These are phyloP conservation scores for Picea sitchensis DNA, from an alignment of 75 land plant species.

Conservation along the genomic window DNA sequence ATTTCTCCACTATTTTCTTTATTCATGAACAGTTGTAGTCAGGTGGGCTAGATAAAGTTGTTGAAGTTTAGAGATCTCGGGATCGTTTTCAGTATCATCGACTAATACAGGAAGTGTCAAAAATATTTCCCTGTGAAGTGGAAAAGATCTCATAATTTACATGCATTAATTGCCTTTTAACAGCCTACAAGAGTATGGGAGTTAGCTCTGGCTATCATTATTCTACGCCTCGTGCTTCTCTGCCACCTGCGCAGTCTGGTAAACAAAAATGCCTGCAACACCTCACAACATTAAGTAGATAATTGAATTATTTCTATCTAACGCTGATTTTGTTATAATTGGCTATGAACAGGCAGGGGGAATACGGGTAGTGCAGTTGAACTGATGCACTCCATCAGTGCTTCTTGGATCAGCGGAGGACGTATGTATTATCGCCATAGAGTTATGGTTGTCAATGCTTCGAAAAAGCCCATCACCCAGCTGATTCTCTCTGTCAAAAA, in stretches of 20 bases:
- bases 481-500: constrained; percentile 44
- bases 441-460: constrained; percentile 49
- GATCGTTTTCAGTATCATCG: too few relatives aligned
- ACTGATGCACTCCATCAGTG: constrained; percentile 43
- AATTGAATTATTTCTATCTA: too few relatives aligned
- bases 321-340: background rate
- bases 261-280: background rate
- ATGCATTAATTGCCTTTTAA: background rate
- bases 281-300: too few relatives aligned
- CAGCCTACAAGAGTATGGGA: background rate
- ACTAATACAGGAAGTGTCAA: too few relatives aligned
- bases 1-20: too few relatives aligned
- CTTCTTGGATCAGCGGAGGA: constrained; percentile 39
- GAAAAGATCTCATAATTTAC: background rate
- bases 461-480: constrained; percentile 35
- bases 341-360: background rate
- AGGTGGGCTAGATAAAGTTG: too few relatives aligned
- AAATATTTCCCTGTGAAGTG: too few relatives aligned
- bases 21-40: too few relatives aligned
- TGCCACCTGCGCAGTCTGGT: background rate
- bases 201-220: too few relatives aligned
- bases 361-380: constrained; percentile 11
- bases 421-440: constrained; percentile 44
- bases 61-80: too few relatives aligned
- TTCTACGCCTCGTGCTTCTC: background rate